phyloP scores from a whole-genome alignment of 2,329 filamentous ascomycete genomes.

The Fusarium verrucosum region DNA sequence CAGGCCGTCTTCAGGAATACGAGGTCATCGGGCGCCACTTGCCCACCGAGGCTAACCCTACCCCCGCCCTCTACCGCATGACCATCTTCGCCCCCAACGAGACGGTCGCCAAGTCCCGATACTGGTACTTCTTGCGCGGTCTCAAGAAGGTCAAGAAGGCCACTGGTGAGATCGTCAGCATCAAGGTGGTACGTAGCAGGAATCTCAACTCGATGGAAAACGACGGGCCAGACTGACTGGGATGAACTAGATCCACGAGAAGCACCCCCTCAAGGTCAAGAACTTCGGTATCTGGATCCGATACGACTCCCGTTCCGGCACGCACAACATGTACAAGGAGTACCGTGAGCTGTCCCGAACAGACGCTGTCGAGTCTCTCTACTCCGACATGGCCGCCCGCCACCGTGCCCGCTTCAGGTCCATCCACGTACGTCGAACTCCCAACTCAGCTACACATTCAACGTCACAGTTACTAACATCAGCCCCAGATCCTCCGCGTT shows the following conservation, averaged over 20 bases:
- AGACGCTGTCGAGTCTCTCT: slow-evolving; percentile 94
- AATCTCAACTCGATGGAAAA: background rate
- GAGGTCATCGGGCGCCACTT: slow-evolving; percentile 99
- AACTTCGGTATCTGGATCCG: slow-evolving; percentile 99
- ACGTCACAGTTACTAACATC: slow-evolving; percentile 6
- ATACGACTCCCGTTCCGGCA: slow-evolving; percentile 99
- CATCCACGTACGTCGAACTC: slow-evolving; percentile 82
- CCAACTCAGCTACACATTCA: background rate
- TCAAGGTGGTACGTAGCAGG: slow-evolving; percentile 82
- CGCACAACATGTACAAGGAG: slow-evolving; percentile 99
- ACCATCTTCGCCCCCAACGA: slow-evolving; percentile 98
- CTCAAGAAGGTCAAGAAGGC: slow-evolving; percentile 99
- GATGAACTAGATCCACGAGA: slow-evolving; percentile 88
- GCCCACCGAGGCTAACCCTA: slow-evolving; percentile 96
- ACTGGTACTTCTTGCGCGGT: slow-evolving; percentile 99
- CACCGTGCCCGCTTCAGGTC: slow-evolving; percentile 97
- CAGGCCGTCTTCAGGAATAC: slow-evolving; percentile 99
- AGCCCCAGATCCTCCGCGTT: slow-evolving; percentile 88
- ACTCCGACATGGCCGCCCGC: slow-evolving; percentile 99
- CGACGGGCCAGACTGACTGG: background rate
- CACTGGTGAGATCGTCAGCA: slow-evolving; percentile 97
- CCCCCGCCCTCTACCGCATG: slow-evolving; percentile 99
- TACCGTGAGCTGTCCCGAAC: slow-evolving; percentile 98
- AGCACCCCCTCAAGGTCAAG: slow-evolving; percentile 99
- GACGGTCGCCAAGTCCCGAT: slow-evolving; percentile 98